phyloP scores from a whole-genome alignment of 441 rosid genomes.

The Metrosideros polymorpha region DNA sequence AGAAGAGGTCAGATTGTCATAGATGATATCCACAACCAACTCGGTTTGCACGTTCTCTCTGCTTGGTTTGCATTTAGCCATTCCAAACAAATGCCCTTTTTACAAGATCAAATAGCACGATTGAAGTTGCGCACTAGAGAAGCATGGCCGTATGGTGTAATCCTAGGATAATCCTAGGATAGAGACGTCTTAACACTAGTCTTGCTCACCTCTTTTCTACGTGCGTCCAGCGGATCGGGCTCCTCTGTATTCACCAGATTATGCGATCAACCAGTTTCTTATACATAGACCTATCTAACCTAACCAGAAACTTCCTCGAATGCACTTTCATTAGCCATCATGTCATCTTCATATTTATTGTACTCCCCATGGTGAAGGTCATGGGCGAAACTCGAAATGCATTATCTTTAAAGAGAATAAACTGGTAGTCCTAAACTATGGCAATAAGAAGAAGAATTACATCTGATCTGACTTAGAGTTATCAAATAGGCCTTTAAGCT shows the following conservation, averaged over 20 bases:
- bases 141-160: not conserved
- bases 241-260: not conserved
- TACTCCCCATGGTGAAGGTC: not conserved
- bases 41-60: not conserved
- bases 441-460: not conserved
- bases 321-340: not conserved
- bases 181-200: not conserved
- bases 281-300: not conserved
- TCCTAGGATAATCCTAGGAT: too few relatives aligned
- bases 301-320: not conserved
- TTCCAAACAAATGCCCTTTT: not conserved
- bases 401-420: not conserved
- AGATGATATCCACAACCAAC: not conserved
- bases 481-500: not conserved
- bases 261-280: not conserved
- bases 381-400: not conserved
- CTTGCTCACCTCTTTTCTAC: not conserved
- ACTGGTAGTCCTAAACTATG: not conserved
- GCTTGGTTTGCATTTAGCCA: not conserved
- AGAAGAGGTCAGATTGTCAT: not conserved
- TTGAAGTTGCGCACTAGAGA: not conserved
- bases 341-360: not conserved
- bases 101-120: not conserved
- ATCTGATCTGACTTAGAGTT: not conserved
- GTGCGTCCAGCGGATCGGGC: not conserved